Percentiles rank a stretch among this genome's conserved stretches.
Evolutionary conservation across 2,329 filamentous ascomycete genomes (phyloP).

Genomic region (Cytospora chrysosperma): DNA sequence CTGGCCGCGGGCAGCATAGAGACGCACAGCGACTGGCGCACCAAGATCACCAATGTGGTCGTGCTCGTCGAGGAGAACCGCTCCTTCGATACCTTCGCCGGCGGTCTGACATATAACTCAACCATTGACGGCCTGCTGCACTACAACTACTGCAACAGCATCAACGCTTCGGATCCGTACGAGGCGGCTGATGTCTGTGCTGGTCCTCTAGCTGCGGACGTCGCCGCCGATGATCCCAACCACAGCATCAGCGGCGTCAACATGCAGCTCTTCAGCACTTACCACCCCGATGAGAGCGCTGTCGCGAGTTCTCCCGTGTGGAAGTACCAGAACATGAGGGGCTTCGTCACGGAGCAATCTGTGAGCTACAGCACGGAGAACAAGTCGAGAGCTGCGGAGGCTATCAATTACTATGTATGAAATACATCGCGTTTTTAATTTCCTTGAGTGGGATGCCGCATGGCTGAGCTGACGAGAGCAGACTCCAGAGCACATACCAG

Average conservation of each 20-base stretch:
- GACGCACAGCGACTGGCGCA: slow-evolving; percentile 15
- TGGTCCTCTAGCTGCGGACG: slow-evolving; percentile 36
- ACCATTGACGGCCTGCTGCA: slow-evolving; percentile 38
- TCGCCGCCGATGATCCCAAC: slow-evolving; percentile 43
- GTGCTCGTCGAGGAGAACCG: slow-evolving; percentile 24
- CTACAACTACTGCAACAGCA: slow-evolving; percentile 41
- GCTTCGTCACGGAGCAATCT: slow-evolving; percentile 44
- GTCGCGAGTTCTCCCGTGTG: slow-evolving; percentile 20
- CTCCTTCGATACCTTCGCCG: slow-evolving; percentile 41
- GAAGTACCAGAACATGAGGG: slow-evolving; percentile 35
- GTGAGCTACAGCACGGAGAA: slow-evolving; percentile 36
- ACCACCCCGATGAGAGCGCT: slow-evolving; percentile 24
- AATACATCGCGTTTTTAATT: neutral
- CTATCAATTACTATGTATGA: slow-evolving; percentile 42
- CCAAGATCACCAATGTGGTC: slow-evolving; percentile 24
- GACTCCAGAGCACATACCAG: slow-evolving; percentile 39
- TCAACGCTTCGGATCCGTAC: slow-evolving; percentile 28
- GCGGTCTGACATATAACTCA: slow-evolving; percentile 38
- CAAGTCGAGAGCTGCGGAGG: slow-evolving; percentile 39
- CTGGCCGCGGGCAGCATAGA: slow-evolving; percentile 8
- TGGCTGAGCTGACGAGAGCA: neutral
- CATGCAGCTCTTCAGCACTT: slow-evolving; percentile 35
- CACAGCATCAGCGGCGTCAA: slow-evolving; percentile 43
- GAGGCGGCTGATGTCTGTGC: slow-evolving; percentile 36
- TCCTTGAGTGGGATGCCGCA: too few species aligned